Base-by-base conservation (phyloP, 805 yeast species). In the Pichia cabralensis region DNA sequence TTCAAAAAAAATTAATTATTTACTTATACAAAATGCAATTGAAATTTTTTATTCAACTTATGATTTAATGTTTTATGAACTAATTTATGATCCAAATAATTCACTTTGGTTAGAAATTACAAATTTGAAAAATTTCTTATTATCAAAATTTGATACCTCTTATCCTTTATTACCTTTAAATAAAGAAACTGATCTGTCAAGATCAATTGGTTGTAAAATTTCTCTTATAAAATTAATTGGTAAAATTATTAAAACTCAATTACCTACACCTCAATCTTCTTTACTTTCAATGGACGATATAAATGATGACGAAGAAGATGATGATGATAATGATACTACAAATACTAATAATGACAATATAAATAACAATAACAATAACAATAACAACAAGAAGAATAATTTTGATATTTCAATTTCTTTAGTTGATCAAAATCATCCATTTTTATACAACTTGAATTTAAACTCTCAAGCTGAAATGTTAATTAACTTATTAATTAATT, bases 171-270 rank as follows among this genome's bases (percentile, higher is more conserved):
- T 59, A 15, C 56, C 65, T 12, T 56, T 64, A 14, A 73, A 65
- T 35, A 61, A 64, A 28, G 82, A 71, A 40, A 62, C 64, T 24
- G 76, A 72, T 44, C 46, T 56, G 21, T 48, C 61, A 23, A 67
- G 76, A 52, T 68, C 74, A 30, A 55, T 75, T 25, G 74, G 80
- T 11, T 61, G 76, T 30, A 75, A 71, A 53, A 58, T 81, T n/a
- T 77, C 88, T 20, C 63, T 80, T n/a, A 61, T 79, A 34, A 83
- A 80, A 55, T 75, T 88, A 39, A 70, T 84, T 9, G 74, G 74
- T n/a, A 67, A 67, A 35, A 56, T 77, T 5, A 64, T 77, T 11
- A 61, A 65, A 23, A 66, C 71, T 1, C 85, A 79, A 39, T 56
- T 74, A 4, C 62, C 70, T 3, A 56, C 66, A 3, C 65, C 74